Evolutionary conservation across 305 asterid genomes (phyloP).

Genomic region (Salvia sclarea): DNA sequence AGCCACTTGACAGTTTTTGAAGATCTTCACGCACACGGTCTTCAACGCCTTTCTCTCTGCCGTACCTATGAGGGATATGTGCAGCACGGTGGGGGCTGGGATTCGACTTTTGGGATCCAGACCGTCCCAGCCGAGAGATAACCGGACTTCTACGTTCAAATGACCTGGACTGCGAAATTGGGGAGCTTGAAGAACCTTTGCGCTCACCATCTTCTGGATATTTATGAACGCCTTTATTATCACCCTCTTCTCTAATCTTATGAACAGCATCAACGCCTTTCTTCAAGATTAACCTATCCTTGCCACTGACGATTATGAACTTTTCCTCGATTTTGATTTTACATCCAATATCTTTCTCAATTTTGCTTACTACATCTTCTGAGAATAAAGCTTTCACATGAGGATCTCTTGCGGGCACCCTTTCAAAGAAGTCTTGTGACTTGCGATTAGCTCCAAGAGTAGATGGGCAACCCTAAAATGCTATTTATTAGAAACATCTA

Average conservation of each 20-base stretch:
- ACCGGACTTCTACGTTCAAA: conserved; percentile 78
- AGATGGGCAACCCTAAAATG: conserved; percentile 87
- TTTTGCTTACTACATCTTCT: conserved; percentile 69
- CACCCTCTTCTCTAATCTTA: conserved; percentile 74
- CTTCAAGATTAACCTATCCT: conserved; percentile 83
- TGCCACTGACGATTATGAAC: conserved; percentile 92
- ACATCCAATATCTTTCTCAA: conserved; percentile 93
- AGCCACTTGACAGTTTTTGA: conserved; percentile 67
- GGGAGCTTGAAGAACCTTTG: conserved; percentile 61
- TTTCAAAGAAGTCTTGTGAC: conserved; percentile 94
- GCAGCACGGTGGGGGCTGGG: conserved; percentile 59
- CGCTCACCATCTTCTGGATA: conserved; percentile 59
- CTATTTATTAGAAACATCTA: conserved; percentile 34
- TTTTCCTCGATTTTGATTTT: conserved; percentile 89
- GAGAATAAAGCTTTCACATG: conserved; percentile 85
- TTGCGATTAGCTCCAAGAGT: conserved; percentile 94
- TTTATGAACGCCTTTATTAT: conserved; percentile 57
- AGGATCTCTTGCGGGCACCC: conserved; percentile 92
- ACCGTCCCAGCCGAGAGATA: conserved; percentile 62
- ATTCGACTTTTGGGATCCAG: conserved; percentile 66
- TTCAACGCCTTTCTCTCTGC: conserved; percentile 74
- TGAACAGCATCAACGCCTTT: conserved; percentile 95
- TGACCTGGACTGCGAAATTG: conserved; percentile 66
- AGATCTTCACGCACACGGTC: conserved; percentile 75
- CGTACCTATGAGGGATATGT: conserved; percentile 53